Conservation (phyloP, 805 yeast genomes). For the Tetrapisispora nanseiensis region DNA sequence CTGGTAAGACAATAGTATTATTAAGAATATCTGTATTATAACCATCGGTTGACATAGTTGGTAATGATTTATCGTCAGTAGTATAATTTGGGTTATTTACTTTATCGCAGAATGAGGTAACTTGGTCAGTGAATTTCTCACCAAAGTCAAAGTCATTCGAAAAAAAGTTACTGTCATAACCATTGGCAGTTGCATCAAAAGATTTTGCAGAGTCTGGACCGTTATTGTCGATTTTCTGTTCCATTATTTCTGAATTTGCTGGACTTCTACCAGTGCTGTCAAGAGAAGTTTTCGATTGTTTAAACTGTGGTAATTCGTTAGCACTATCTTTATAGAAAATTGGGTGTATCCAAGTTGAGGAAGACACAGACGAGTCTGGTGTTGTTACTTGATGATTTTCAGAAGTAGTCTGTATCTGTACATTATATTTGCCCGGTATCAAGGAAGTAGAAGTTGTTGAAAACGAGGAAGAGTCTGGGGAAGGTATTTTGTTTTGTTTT, state of each 20-base stretch:
- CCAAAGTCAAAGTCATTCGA: conserved; percentile 24
- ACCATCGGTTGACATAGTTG: not conserved
- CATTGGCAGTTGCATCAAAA: not conserved
- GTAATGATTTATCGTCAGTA: not conserved
- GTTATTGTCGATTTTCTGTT: not conserved
- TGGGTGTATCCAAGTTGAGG: conserved; percentile 16
- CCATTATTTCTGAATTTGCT: not conserved
- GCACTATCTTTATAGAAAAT: conserved; percentile 14
- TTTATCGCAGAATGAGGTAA: conserved; percentile 64
- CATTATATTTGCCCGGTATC: conserved; percentile 1
- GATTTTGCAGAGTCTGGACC: not conserved
- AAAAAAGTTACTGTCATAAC: conserved; percentile 10
- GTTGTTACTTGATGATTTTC: conserved; percentile 1
- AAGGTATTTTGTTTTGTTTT: not conserved
- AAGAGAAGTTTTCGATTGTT: not conserved
- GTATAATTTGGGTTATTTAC: conserved; percentile 59
- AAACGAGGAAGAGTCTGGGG: not conserved
- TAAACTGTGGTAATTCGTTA: conserved; percentile 11
- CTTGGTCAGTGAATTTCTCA: conserved; percentile 55
- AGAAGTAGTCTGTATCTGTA: not conserved
- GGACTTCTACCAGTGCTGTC: not conserved
- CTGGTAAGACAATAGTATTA: not conserved
- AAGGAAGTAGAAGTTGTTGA: not conserved
- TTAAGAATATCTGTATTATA: not conserved
- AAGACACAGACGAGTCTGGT: conserved; percentile 5